Conservation (phyloP, 2,329 filamentous ascomycete species). For the Pseudofabraea citricarpa region DNA sequence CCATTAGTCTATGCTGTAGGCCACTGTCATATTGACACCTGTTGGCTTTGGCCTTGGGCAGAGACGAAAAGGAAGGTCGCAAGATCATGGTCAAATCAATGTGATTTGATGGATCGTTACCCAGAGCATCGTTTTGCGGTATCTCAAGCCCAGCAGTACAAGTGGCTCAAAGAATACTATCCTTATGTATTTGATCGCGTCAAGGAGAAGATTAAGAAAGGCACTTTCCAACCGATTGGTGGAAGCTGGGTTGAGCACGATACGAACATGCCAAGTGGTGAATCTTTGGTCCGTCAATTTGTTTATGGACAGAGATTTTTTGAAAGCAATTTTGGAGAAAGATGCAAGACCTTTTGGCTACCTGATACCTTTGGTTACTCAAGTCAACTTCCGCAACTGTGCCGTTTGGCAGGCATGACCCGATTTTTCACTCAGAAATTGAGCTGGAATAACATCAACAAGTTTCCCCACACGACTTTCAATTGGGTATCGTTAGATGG, state of each 20-base stretch:
- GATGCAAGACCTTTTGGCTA: conserved; percentile 92
- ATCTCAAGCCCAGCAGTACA: conserved; percentile 95
- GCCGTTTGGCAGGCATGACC: conserved; percentile 89
- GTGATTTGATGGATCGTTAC: conserved; percentile 90
- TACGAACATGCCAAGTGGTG: conserved; percentile 93
- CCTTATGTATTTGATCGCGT: conserved; percentile 86
- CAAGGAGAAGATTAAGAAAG: conserved; percentile 84
- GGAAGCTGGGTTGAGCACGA: conserved; percentile 99
- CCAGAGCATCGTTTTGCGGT: conserved; percentile 89
- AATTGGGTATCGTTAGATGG: conserved; percentile 97
- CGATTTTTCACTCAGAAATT: conserved; percentile 97
- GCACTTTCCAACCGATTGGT: conserved; percentile 89
- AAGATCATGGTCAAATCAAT: conserved; percentile 95
- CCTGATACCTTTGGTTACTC: conserved; percentile 98
- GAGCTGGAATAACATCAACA: conserved; percentile 99
- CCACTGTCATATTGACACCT: conserved; percentile 96
- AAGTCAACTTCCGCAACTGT: conserved; percentile 88
- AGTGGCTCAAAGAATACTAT: conserved; percentile 90
- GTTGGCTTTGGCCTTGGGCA: conserved; percentile 97
- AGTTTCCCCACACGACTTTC: conserved; percentile 97
- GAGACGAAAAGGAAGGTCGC: conserved; percentile 97
- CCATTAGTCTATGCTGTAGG: conserved; percentile 85
- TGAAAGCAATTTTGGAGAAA: conserved; percentile 83
- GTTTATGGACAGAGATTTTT: conserved; percentile 94
- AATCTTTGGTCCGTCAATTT: conserved; percentile 91